Evolutionary conservation across 2,329 filamentous ascomycete genomes (phyloP).

Genomic region (Xylogone sp.): DNA sequence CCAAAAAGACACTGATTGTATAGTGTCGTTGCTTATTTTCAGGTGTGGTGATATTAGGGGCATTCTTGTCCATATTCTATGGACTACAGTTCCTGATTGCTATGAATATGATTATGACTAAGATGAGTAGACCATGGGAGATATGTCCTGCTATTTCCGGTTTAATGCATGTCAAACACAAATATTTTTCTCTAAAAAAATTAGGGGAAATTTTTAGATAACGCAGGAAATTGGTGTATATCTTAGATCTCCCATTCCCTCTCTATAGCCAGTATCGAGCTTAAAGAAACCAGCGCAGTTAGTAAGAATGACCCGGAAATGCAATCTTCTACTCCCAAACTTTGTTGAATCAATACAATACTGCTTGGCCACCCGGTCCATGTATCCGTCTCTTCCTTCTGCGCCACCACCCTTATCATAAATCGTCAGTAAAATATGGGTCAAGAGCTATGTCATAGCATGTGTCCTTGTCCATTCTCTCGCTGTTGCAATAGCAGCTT

Average conservation of each 20-base stretch:
- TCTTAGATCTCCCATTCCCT: background rate
- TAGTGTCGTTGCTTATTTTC: too few species aligned
- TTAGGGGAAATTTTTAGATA: background rate
- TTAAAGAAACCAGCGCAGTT: background rate
- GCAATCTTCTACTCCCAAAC: background rate
- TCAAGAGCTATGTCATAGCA: conserved; percentile 24
- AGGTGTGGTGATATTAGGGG: too few species aligned
- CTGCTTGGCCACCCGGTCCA: background rate
- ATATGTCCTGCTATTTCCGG: too few species aligned
- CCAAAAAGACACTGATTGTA: too few species aligned
- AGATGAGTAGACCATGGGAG: too few species aligned
- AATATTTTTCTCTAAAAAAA: background rate
- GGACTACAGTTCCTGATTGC: too few species aligned
- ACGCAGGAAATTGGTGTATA: background rate
- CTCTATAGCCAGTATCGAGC: background rate
- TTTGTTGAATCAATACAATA: background rate
- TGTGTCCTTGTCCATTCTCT: conserved; percentile 74
- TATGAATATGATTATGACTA: too few species aligned
- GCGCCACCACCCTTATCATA: background rate
- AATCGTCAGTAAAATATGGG: conserved; percentile 3
- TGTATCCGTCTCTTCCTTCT: background rate
- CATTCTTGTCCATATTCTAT: too few species aligned
- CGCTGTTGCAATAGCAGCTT: conserved; percentile 86
- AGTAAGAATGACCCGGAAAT: background rate
- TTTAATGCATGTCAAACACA: background rate